Conservation (phyloP, 345 rosid genomes). For the Boechera stricta region DNA sequence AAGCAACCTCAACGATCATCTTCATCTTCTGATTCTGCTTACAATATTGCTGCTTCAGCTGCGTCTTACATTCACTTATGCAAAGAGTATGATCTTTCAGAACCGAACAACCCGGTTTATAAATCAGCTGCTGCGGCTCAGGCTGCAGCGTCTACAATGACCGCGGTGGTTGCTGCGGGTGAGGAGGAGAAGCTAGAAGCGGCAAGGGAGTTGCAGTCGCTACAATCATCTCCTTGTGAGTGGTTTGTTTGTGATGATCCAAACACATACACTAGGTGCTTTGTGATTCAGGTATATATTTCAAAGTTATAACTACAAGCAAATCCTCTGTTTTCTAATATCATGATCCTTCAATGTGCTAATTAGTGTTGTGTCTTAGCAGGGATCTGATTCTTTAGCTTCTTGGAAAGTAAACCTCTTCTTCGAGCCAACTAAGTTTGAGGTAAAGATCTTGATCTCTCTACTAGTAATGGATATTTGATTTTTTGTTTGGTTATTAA, state of each 20-base stretch:
- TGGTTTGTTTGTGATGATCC: slow-evolving; percentile 91
- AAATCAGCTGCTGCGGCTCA: slow-evolving; percentile 84
- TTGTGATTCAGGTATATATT: slow-evolving; percentile 76
- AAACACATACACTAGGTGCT: slow-evolving; percentile 70
- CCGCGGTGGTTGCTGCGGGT: slow-evolving; percentile 81
- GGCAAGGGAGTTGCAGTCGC: slow-evolving; percentile 74
- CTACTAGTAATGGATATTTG: background rate
- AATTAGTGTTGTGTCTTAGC: background rate
- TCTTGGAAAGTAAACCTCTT: slow-evolving; percentile 95
- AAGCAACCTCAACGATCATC: slow-evolving; percentile 44
- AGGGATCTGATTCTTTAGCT: slow-evolving; percentile 92
- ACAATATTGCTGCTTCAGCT: slow-evolving; percentile 92
- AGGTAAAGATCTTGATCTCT: slow-evolving; percentile 52
- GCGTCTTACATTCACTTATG: slow-evolving; percentile 74
- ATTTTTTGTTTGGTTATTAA: background rate
- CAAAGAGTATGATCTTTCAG: slow-evolving; percentile 47
- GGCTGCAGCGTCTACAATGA: slow-evolving; percentile 85
- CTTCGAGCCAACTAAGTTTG: slow-evolving; percentile 86
- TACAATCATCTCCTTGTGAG: slow-evolving; percentile 85
- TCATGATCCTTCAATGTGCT: slow-evolving; percentile 4
- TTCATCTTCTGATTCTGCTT: slow-evolving; percentile 58
- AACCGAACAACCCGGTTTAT: slow-evolving; percentile 46
- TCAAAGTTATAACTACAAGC: background rate
- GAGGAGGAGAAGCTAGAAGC: slow-evolving; percentile 84
- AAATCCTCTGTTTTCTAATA: slow-evolving; percentile 16